Conservation (phyloP, 2,329 filamentous ascomycete species). For the Cladophialophora immunda region DNA sequence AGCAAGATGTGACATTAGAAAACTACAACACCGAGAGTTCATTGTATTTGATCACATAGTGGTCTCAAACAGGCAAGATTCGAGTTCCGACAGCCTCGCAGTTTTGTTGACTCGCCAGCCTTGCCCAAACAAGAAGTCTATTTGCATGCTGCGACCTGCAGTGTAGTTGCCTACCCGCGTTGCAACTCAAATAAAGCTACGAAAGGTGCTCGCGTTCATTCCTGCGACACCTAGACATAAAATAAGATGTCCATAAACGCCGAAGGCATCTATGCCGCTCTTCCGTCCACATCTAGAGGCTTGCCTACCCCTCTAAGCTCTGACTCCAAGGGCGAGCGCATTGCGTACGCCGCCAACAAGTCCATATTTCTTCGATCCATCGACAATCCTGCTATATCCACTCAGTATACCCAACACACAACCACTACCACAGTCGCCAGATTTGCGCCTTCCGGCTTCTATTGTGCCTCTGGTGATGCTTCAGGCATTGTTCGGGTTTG, state of each 20-base stretch:
- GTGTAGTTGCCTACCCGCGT: not conserved
- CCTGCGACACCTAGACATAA: not conserved
- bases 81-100: no score
- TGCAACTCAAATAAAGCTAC: not conserved
- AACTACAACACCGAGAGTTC: not conserved
- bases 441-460: conserved; percentile 94
- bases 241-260: conserved; percentile 4
- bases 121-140: not conserved
- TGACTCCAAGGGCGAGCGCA: conserved; percentile 87
- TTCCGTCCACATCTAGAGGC: conserved; percentile 82
- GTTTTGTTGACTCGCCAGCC: not conserved
- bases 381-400: conserved; percentile 82
- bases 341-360: conserved; percentile 95
- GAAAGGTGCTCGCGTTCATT: not conserved
- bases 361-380: conserved; percentile 96
- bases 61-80: not conserved
- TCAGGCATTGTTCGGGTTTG: conserved; percentile 87
- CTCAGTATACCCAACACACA: conserved; percentile 93
- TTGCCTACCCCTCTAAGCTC: conserved; percentile 88
- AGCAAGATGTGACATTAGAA: not conserved
- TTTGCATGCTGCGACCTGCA: not conserved
- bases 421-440: conserved; percentile 88
- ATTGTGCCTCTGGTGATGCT: conserved; percentile 89
- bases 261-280: conserved; percentile 76
- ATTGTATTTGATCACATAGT: not conserved